Evolutionary conservation across 371 early-diverging fungal species (phyloP), one percentile per base, ranked within the genome.

Genomic region (Apophysomyces sp.): DNA sequence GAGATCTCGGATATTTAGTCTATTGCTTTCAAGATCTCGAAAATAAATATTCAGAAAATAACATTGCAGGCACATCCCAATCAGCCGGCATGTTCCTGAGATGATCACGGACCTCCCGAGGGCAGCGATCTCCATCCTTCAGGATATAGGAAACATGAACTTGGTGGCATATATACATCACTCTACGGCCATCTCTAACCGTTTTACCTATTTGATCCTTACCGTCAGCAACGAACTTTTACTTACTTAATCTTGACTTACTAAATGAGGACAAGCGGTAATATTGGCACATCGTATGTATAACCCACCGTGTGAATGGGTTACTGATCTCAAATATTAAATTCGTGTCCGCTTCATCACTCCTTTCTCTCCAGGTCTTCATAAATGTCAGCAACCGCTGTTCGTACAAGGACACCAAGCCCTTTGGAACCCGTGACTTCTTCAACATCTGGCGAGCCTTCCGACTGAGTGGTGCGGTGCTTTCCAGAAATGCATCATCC

Each of bases 1-100:
- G n/a, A n/a, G n/a, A n/a, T n/a, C n/a, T n/a, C n/a, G n/a, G n/a
- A n/a, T n/a, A n/a, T n/a, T n/a, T n/a, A n/a, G n/a, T 12, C 5
- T 18, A 34, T 13, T 26, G 7, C 27, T 18, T 24, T 60, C 26
- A 52, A 34, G 7, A 26, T 31, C 36, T 57, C 29, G 27, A 51
- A 56, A 69, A 69, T 44, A 73, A 56, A 62, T 73, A 73, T 36
- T 69, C 70, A 61, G 57, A 73, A 30, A 73, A 73, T 2, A 68
- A 60, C 15, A 44, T 68, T 12, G 57, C 62, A 26, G 71, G 74
- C 62, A 63, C 67, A 13, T 41, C 16, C 65, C 60, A 64, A 15
- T 68, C 28, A 26, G 49, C 44, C n/a, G 40, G 29, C 16, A 53
- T 44, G 11, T 39, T 21, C 44, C 52, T 62, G 44, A 58, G 24